These are phyloP conservation scores for Stephanocyclus meneghinianus DNA, from an alignment of 352 stramenopile species.

Conservation along the genomic window DNA sequence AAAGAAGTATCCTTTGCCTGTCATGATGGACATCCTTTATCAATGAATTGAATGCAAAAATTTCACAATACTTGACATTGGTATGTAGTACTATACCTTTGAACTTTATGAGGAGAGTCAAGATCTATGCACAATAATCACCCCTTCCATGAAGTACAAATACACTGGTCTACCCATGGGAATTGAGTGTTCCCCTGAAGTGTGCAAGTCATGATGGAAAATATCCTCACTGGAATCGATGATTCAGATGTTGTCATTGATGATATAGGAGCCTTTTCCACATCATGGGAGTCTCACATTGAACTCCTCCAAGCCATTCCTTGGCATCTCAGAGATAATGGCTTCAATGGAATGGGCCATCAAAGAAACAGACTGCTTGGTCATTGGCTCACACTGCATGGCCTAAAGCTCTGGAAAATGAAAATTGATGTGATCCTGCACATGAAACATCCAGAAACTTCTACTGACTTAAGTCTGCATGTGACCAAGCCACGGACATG, in stretches of 20 bases:
- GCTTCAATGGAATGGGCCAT: not conserved
- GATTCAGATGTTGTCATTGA: slow-evolving; percentile 51
- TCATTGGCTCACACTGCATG: too few relatives aligned
- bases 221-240: slow-evolving; percentile 22
- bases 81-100: not conserved
- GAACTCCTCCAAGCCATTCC: slow-evolving; percentile 1
- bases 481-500: too few relatives aligned
- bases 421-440: not conserved
- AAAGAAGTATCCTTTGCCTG: slow-evolving; percentile 52
- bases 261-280: slow-evolving; percentile 50
- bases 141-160: slow-evolving; percentile 24
- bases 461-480: too few relatives aligned
- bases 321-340: not conserved
- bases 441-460: not conserved
- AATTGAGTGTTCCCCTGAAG: not conserved
- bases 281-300: slow-evolving; percentile 34
- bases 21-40: slow-evolving; percentile 64
- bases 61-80: slow-evolving; percentile 28
- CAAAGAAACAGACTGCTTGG: too few relatives aligned
- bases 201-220: slow-evolving; percentile 56
- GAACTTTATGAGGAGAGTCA: slow-evolving; percentile 45
- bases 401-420: too few relatives aligned
- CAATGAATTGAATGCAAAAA: slow-evolving; percentile 26
- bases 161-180: not conserved
- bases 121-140: slow-evolving; percentile 43